Percentiles rank a stretch among this genome's conserved stretches.
Evolutionary conservation across 768 basidiomycete species (phyloP).

Genomic region (Xerocomus potaroensis): DNA sequence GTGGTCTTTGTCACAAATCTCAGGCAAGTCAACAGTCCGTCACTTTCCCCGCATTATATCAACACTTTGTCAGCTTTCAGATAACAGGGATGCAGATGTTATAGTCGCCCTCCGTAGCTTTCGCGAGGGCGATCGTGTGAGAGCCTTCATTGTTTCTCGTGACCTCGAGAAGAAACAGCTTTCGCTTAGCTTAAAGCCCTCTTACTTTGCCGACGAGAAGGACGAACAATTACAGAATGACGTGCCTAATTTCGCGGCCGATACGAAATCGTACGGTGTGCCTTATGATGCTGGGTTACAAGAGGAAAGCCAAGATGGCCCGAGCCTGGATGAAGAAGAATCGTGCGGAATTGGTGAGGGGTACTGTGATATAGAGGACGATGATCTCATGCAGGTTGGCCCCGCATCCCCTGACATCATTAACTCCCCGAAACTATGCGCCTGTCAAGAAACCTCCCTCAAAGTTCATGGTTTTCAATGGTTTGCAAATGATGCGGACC

Average conservation of each 20-base stretch:
- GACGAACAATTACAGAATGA: conserved; percentile 26
- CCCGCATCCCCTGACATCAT: background rate
- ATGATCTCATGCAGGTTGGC: conserved; percentile 20
- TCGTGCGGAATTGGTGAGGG: conserved; percentile 10
- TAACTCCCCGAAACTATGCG: background rate
- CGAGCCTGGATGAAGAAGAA: conserved; percentile 20
- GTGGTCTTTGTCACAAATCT: conserved; percentile 92
- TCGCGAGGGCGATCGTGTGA: conserved; percentile 82
- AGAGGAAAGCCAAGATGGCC: conserved; percentile 4
- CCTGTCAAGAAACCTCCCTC: conserved; percentile 31
- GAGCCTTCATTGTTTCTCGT: conserved; percentile 68
- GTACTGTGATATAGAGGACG: conserved; percentile 16
- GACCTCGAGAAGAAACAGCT: conserved; percentile 79
- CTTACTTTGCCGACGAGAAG: conserved; percentile 71
- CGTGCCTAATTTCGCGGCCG: conserved; percentile 30
- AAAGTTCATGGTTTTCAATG: conserved; percentile 69
- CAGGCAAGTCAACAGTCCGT: conserved; percentile 48
- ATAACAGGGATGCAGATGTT: conserved; percentile 80
- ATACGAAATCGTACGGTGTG: conserved; percentile 18
- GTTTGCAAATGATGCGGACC: conserved; percentile 41
- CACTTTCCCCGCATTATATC: background rate
- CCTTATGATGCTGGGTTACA: conserved; percentile 20
- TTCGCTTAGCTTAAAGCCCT: conserved; percentile 80
- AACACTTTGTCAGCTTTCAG: conserved; percentile 61
- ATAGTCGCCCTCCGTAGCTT: conserved; percentile 74